Percentiles rank a stretch among this genome's conserved stretches.
phyloP scores from a whole-genome alignment of 345 rosid species.

The Brassica rapa region DNA sequence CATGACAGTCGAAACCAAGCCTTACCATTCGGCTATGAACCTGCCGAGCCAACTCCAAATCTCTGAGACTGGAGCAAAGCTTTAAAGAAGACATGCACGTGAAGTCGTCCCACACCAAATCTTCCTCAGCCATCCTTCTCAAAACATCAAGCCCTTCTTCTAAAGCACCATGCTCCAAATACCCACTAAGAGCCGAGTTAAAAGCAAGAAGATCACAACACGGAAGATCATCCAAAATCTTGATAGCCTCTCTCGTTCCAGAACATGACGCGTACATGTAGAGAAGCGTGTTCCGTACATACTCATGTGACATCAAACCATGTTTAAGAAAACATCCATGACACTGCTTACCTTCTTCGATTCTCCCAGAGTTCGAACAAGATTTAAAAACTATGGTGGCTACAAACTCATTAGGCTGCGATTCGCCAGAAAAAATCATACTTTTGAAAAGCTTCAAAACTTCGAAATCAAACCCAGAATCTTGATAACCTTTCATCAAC shows the following conservation, averaged over 20 bases:
- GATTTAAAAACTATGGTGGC: conserved; percentile 60
- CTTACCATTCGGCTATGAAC: conserved; percentile 57
- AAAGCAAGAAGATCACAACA: conserved; percentile 49
- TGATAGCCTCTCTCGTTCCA: conserved; percentile 46
- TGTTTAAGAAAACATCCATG: conserved; percentile 67
- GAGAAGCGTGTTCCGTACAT: conserved; percentile 61
- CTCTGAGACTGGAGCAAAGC: conserved; percentile 1
- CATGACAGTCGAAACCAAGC: conserved; percentile 36
- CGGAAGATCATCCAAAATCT: conserved; percentile 47
- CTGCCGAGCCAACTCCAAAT: conserved; percentile 51
- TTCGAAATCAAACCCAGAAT: conserved; percentile 47
- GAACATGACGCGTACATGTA: conserved; percentile 55
- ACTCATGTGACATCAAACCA: conserved; percentile 61
- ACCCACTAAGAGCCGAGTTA: conserved; percentile 67
- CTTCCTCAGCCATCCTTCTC: conserved; percentile 44
- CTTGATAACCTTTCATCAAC: conserved; percentile 73
- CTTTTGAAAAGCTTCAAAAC: conserved; percentile 57
- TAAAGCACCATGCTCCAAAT: conserved; percentile 50
- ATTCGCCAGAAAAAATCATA: conserved; percentile 45
- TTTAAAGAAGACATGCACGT: conserved; percentile 58
- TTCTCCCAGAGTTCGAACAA: conserved; percentile 49
- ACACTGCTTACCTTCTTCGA: conserved; percentile 62
- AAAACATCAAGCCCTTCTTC: conserved; percentile 58
- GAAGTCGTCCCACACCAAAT: conserved; percentile 53
- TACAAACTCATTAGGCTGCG: conserved; percentile 63